Conservation (phyloP, 768 basidiomycete genomes). For the Phaeotremella skinneri region DNA sequence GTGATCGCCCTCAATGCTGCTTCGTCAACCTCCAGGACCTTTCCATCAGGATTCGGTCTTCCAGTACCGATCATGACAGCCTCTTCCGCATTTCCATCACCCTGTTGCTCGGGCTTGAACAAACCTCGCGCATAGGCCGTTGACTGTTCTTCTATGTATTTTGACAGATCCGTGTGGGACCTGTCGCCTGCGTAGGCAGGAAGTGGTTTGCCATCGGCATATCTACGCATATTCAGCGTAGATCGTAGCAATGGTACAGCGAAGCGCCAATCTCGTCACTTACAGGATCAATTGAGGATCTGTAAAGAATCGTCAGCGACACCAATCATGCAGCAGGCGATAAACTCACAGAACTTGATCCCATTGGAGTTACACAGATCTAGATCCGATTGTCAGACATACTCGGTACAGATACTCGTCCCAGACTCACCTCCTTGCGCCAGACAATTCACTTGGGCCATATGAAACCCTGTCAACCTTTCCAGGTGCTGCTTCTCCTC, state of each 20-base stretch:
- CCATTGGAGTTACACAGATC: constrained; percentile 75
- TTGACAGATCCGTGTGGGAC: constrained; percentile 59
- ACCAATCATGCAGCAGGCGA: not conserved
- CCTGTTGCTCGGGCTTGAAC: constrained; percentile 14
- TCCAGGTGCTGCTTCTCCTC: constrained; percentile 55
- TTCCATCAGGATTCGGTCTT: constrained; percentile 53
- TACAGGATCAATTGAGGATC: constrained; percentile 75
- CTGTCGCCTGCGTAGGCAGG: constrained; percentile 62
- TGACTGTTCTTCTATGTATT: constrained; percentile 59
- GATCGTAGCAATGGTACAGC: not conserved
- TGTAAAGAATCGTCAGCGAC: constrained; percentile 8
- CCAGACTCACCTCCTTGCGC: constrained; percentile 66
- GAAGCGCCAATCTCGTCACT: constrained; percentile 5
- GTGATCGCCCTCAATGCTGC: constrained; percentile 39
- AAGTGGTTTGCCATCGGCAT: constrained; percentile 62
- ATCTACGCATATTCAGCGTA: constrained; percentile 25
- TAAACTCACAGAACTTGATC: constrained; percentile 61
- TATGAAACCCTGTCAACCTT: constrained; percentile 57
- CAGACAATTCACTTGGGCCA: constrained; percentile 80
- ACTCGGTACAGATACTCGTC: not conserved
- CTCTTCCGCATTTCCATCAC: not conserved
- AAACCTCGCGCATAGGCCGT: constrained; percentile 30
- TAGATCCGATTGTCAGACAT: constrained; percentile 46
- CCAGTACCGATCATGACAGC: constrained; percentile 7
- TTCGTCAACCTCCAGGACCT: constrained; percentile 53